These are phyloP conservation scores for Anisodus tanguticus DNA, from an alignment of 257 asterid species.

Conservation along the genomic window DNA sequence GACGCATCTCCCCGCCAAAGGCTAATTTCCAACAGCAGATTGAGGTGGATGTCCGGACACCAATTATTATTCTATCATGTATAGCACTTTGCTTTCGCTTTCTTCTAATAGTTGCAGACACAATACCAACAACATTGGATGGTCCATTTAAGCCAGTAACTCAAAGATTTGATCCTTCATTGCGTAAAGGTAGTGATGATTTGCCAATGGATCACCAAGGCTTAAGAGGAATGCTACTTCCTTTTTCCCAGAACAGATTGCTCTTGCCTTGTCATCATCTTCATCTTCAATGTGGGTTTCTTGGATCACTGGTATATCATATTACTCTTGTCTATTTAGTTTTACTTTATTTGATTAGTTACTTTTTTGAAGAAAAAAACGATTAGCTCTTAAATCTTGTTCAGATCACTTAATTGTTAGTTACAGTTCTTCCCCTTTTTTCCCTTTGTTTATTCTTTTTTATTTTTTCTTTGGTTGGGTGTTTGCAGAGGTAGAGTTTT, in stretches of 20 bases:
- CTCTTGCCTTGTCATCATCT: conserved; percentile 72
- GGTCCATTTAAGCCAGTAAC: conserved; percentile 86
- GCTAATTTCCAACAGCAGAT: too few relatives aligned
- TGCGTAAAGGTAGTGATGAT: conserved; percentile 81
- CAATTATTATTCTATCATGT: not conserved
- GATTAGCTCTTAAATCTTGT: too few relatives aligned
- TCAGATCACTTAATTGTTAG: too few relatives aligned
- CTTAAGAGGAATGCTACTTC: conserved; percentile 56
- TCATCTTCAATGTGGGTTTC: conserved; percentile 78
- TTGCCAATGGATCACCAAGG: conserved; percentile 79
- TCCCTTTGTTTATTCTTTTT: too few relatives aligned
- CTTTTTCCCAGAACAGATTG: conserved; percentile 74
- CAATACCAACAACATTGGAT: conserved; percentile 66
- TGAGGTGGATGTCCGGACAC: too few relatives aligned
- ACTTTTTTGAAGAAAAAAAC: too few relatives aligned
- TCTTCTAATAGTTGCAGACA: not conserved
- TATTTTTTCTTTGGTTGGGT: not conserved
- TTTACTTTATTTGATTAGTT: not conserved
- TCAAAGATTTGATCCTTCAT: conserved; percentile 55
- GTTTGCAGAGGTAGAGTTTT: not conserved
- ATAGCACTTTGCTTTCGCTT: not conserved
- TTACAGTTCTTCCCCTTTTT: too few relatives aligned
- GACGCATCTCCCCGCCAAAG: too few relatives aligned
- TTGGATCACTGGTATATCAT: conserved; percentile 75
- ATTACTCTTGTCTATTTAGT: not conserved